Evolutionary conservation across 805 yeast genomes (phyloP).

Genomic region (Candida wancherniae): DNA sequence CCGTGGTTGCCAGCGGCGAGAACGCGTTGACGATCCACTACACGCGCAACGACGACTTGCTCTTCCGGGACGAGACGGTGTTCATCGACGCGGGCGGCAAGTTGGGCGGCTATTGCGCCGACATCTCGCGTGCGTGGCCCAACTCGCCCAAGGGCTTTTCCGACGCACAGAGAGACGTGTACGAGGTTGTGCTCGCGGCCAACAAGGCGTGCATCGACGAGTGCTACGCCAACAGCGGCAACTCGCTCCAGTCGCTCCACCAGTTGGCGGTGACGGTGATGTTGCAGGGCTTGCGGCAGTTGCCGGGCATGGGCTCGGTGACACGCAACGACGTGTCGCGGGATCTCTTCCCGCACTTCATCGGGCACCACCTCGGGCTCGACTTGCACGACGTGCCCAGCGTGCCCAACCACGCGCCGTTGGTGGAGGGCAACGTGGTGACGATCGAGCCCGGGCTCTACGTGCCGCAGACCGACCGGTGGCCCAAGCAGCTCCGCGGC

Average conservation of each 20-base stretch:
- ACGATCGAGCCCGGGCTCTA: constrained; percentile 97
- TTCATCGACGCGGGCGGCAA: constrained; percentile 95
- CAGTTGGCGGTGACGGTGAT: constrained; percentile 56
- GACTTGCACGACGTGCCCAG: constrained; percentile 84
- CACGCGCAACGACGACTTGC: constrained; percentile 82
- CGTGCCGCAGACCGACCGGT: constrained; percentile 66
- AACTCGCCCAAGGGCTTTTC: constrained; percentile 65
- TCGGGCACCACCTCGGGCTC: constrained; percentile 92
- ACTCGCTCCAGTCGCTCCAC: constrained; percentile 73
- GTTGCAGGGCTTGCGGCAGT: constrained; percentile 60
- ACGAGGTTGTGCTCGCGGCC: constrained; percentile 82
- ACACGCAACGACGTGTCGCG: constrained; percentile 49
- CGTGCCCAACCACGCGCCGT: constrained; percentile 48
- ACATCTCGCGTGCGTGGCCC: constrained; percentile 97
- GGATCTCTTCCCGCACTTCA: constrained; percentile 79
- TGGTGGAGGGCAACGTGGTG: constrained; percentile 72
- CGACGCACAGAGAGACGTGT: constrained; percentile 76
- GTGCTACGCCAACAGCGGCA: constrained; percentile 50
- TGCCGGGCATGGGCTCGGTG: constrained; percentile 57
- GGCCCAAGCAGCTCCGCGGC: constrained; percentile 78
- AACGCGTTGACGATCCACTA: constrained; percentile 92
- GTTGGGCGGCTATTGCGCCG: constrained; percentile 91
- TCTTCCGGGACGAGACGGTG: constrained; percentile 74
- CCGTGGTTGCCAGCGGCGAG: constrained; percentile 93
- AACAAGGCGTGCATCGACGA: constrained; percentile 71